Evolutionary conservation across 1,139 yeast genomes (phyloP).

Genomic region (Saccharomyces hybrid): DNA sequence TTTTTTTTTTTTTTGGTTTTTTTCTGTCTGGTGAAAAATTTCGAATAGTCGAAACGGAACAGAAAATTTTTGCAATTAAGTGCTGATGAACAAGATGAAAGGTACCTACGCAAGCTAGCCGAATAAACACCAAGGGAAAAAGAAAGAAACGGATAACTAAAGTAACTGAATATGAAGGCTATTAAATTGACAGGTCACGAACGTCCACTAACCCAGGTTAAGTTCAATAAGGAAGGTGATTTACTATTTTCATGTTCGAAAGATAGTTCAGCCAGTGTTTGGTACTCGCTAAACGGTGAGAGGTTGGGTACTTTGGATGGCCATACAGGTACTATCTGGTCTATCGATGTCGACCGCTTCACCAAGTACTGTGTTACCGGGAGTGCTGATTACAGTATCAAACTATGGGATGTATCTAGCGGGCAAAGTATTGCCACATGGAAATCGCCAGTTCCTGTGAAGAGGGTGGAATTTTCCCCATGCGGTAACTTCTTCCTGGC

Average conservation of each 20-base stretch:
- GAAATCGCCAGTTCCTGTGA: conserved; percentile 76
- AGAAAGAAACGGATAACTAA: not conserved
- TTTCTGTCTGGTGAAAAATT: not conserved
- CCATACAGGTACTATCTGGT: conserved; percentile 93
- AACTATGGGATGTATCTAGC: conserved; percentile 74
- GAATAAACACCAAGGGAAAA: not conserved
- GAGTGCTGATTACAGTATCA: conserved; percentile 80
- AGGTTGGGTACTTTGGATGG: conserved; percentile 88
- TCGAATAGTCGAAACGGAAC: not conserved
- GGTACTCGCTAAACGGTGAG: conserved; percentile 96
- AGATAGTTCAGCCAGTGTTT: conserved; percentile 80
- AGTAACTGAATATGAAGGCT: conserved; percentile 43
- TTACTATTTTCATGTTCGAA: conserved; percentile 86
- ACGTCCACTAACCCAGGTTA: conserved; percentile 85
- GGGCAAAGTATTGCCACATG: conserved; percentile 74
- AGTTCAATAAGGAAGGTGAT: conserved; percentile 92
- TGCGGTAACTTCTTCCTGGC: conserved; percentile 63
- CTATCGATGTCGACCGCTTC: conserved; percentile 75
- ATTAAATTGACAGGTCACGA: conserved; percentile 66
- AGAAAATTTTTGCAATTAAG: not conserved
- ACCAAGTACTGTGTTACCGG: conserved; percentile 75
- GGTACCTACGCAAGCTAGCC: not conserved
- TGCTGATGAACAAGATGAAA: not conserved
- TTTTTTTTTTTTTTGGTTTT: not conserved
- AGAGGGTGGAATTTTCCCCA: conserved; percentile 82